phyloP scores from a whole-genome alignment of 768 basidiomycete species.

The Pisolithus tinctorius region DNA sequence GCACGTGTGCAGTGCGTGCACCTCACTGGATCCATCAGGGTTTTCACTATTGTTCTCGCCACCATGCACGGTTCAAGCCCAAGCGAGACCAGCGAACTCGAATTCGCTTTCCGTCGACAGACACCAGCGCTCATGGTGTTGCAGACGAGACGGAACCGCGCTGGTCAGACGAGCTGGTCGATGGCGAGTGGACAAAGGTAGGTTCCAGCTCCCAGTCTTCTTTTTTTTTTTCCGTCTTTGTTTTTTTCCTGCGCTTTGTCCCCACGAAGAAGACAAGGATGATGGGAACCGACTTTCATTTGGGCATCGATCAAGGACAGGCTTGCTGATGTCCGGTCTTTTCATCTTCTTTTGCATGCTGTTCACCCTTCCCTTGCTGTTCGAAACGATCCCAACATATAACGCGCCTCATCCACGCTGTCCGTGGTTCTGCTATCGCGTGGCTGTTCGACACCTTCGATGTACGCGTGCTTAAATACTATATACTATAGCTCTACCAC shows the following conservation, averaged over 20 bases:
- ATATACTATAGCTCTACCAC: constrained; percentile 9
- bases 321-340: not conserved
- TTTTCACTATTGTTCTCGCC: not conserved
- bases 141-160: not conserved
- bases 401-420: not conserved
- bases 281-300: constrained; percentile 3
- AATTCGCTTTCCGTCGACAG: constrained; percentile 3
- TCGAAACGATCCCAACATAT: not conserved
- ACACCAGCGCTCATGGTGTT: not conserved
- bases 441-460: constrained; percentile 11
- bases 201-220: constrained; percentile 3
- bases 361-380: not conserved
- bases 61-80: constrained; percentile 1
- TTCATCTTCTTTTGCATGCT: not conserved
- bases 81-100: constrained; percentile 2
- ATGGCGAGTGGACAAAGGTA: constrained; percentile 20
- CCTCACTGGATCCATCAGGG: not conserved
- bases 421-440: constrained; percentile 1
- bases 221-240: not conserved
- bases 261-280: constrained; percentile 7
- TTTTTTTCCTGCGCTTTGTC: not conserved
- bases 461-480: constrained; percentile 3
- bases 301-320: not conserved
- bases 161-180: constrained; percentile 4
- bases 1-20: not conserved